Evolutionary conservation across 768 basidiomycete genomes (phyloP), one percentile per base, ranked within the genome.

Genomic region (Hortiboletus flavorubellus): DNA sequence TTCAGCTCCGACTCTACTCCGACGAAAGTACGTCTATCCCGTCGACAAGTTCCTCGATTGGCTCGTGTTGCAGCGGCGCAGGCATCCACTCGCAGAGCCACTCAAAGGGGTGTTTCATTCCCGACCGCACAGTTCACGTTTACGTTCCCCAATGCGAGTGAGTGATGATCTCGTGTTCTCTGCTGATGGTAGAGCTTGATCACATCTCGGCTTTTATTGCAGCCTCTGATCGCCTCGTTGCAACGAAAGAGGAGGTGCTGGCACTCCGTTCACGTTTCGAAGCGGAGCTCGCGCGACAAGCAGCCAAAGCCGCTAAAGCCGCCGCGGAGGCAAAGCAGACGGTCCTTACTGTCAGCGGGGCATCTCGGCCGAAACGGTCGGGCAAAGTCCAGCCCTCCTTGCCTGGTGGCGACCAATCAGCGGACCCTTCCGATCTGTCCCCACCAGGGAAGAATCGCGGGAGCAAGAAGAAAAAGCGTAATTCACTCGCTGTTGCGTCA

Each of bases 381-480:
- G 71, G 73, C 54, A 72, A 75, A 56, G 62, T 69, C 8, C 78
- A 76, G 65, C 71, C 62, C 44, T 55, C 64, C 40, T 54, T 54
- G 56, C 61, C 61, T 49, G 64, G 63, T 53, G 71, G 66, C 12
- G 77, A 77, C 52, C 70, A 68, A 59, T 66, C 63, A 8, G 64
- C 67, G 12, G 76, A 80, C 51, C 72, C 68, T 53, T 62, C 71
- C 47, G 79, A 81, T 45, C 70, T 72, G 59, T 62, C 71, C 46
- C 63, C 62, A 60, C 63, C 62, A 33, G 65, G 59, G 10, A 69
- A 70, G 59, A 49, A 48, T 54, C 65, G 65, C 51, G 64, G 73
- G 56, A 65, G 63, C 56, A 94, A 93, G 81, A 95, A 95, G 82
- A 98, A 97, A 84, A 98, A 97, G 75, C 82, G 93, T 46, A 87